Conservation (phyloP, 331 rosid genomes). For the Malus hybrid region DNA sequence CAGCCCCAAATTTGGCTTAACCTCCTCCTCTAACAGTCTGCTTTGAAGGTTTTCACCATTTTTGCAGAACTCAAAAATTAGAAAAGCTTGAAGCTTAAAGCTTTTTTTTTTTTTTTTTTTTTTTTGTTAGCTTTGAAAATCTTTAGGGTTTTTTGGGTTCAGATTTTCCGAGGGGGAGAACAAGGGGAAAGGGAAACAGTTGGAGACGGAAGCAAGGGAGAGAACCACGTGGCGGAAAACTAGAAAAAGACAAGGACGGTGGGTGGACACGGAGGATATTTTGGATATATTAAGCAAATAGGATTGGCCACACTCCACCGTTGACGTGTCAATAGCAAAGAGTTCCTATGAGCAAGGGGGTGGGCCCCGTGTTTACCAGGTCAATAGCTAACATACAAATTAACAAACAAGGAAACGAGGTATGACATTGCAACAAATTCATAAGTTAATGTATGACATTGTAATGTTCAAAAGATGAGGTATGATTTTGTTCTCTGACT, state of each 20-base stretch:
- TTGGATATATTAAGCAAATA: background rate
- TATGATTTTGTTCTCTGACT: no score
- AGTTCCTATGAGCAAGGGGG: no score
- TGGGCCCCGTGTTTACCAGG: no score
- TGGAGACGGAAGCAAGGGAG: background rate
- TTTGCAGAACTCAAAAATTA: background rate
- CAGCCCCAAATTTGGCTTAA: slow-evolving; percentile 54
- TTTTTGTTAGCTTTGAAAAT: background rate
- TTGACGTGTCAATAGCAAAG: no score
- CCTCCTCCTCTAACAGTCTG: slow-evolving; percentile 13
- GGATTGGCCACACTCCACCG: slow-evolving; percentile 5
- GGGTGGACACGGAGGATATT: slow-evolving; percentile 25
- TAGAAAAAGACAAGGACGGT: slow-evolving; percentile 25
- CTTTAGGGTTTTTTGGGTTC: background rate
- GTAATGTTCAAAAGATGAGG: no score
- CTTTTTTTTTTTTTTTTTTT: no score
- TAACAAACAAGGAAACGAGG: no score
- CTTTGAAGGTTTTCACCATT: slow-evolving; percentile 31
- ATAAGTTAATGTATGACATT: no score
- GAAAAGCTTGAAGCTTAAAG: background rate
- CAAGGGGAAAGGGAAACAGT: background rate
- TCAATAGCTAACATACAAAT: no score
- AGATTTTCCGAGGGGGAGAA: slow-evolving; percentile 9
- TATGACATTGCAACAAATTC: no score
- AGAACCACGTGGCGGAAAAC: slow-evolving; percentile 24